Evolutionary conservation across 2,329 filamentous ascomycete species (phyloP), one percentile per base, ranked within the genome.

Genomic region (Pseudogymnoascus sp.): DNA sequence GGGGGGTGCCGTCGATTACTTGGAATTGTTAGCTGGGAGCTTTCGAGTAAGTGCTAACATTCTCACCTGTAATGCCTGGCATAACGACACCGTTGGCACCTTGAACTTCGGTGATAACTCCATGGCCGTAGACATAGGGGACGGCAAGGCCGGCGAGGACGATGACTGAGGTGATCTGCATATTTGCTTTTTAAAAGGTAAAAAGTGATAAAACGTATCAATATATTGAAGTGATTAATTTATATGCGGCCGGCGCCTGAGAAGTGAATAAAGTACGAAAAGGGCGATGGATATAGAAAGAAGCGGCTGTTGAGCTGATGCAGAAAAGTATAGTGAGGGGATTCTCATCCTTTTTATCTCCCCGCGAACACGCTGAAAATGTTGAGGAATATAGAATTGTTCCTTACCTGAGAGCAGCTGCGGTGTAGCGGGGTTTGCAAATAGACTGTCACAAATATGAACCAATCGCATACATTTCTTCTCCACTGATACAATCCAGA

Each of bases 1-100:
- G 84, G 58, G 85, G 86, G 64, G 86, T 88, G 68, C 85, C 85
- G 64, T 88, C 85, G 54, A 78, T 76, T 65, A 87, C 82, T 78
- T 57, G 37, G 63, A 54, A 50, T 50, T 20, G 67, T 59, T 28
- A 22, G 16, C 60, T 59, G 61, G 14, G 62, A 70, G 61, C 67
- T 65, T 58, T 41, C 25, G 25, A 22, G 18, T 14, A 12, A 18
- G 35, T n/a, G 16, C 28, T 14, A 50, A 63, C n/a, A 57, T 54
- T 33, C 71, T 65, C 72, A 78, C 77, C 75, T 14, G 80, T 79
- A 57, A 86, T 79, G 71, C 81, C 84, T 35, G 84, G 82, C 83
- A 87, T 86, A 65, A 71, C 77, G 43, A 86, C 84, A 64, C 80
- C 80, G 68, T 87, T 87, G 66, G 83, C 81, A 60, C 84, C 84